phyloP scores from a whole-genome alignment of 2,329 filamentous ascomycete genomes.

The Paraphaeosphaeria minitans region DNA sequence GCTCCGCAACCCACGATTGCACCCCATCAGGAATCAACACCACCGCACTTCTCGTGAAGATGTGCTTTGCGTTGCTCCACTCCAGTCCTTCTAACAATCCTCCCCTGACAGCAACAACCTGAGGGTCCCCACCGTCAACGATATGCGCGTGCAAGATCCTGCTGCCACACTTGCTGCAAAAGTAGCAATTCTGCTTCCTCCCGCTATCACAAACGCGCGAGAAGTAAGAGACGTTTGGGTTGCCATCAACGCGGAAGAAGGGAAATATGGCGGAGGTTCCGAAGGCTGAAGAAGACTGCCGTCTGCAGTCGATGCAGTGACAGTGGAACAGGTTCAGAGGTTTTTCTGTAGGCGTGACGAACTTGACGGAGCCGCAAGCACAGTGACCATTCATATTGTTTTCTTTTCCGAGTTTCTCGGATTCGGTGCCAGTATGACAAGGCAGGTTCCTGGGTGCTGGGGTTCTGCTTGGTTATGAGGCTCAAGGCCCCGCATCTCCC shows the following conservation, averaged over 20 bases:
- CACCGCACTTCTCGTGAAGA: conserved; percentile 71
- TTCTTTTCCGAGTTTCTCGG: not conserved
- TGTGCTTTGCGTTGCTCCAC: conserved; percentile 57
- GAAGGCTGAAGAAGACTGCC: conserved; percentile 69
- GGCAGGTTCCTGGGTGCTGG: not conserved
- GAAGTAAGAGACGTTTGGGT: conserved; percentile 31
- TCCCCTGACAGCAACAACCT: conserved; percentile 65
- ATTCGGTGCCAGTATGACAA: not conserved
- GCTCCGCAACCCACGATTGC: conserved; percentile 62
- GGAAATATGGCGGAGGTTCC: conserved; percentile 74
- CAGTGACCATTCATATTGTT: conserved; percentile 50
- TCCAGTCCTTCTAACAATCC: conserved; percentile 67
- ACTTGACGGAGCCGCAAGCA: conserved; percentile 67
- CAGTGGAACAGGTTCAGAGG: conserved; percentile 73
- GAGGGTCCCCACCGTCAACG: conserved; percentile 25
- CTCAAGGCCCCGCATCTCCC: conserved; percentile 16
- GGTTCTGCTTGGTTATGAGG: not conserved
- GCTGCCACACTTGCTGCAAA: conserved; percentile 64
- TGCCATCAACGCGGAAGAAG: conserved; percentile 62
- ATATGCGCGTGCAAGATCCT: conserved; percentile 67
- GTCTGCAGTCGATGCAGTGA: conserved; percentile 70
- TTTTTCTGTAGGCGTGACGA: conserved; percentile 64
- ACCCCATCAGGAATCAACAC: conserved; percentile 70
- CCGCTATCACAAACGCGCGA: conserved; percentile 28
- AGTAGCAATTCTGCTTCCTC: conserved; percentile 32